A percentile compares a stretch with the other conserved stretches of the same genome.
Conservation (phyloP, 331 rosid genomes). For the Spiraea crenata region DNA sequence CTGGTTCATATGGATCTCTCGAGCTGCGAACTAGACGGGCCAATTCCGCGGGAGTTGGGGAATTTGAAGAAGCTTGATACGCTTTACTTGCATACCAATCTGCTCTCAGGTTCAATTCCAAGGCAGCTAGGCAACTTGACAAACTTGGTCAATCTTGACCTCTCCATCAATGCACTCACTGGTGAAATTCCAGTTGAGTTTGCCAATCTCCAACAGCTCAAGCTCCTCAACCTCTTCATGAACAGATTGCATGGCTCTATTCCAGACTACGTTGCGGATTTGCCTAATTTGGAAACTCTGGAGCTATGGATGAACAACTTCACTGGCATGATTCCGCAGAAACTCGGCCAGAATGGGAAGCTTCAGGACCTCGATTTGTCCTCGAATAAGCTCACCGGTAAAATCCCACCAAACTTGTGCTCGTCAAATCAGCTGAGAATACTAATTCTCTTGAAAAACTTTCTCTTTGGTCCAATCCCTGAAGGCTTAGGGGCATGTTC, state of each 20-base stretch:
- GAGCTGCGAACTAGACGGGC: constrained; percentile 64
- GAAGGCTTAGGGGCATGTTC: constrained; percentile 59
- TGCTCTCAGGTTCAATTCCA: constrained; percentile 70
- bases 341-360: constrained; percentile 67
- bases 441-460: constrained; percentile 65
- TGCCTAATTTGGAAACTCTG: constrained; percentile 58
- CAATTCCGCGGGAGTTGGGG: constrained; percentile 68
- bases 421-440: constrained; percentile 56
- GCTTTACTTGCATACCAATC: constrained; percentile 68
- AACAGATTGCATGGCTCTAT: constrained; percentile 80
- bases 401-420: constrained; percentile 63
- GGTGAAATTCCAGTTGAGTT: constrained; percentile 86
- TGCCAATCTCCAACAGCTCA: constrained; percentile 47
- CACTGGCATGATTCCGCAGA: constrained; percentile 74
- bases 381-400: constrained; percentile 84
- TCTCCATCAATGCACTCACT: constrained; percentile 66
- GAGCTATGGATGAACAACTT: constrained; percentile 85
- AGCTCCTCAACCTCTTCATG: constrained; percentile 73
- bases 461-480: constrained; percentile 78
- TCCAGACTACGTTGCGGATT: constrained; percentile 63
- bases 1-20: constrained; percentile 75
- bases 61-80: constrained; percentile 57
- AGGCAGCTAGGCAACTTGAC: constrained; percentile 64
- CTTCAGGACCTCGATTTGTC: constrained; percentile 75
- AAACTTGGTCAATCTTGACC: constrained; percentile 53